These are phyloP conservation scores for Wickerhamomyces bovis DNA, from an alignment of 805 yeast species.

Conservation along the genomic window DNA sequence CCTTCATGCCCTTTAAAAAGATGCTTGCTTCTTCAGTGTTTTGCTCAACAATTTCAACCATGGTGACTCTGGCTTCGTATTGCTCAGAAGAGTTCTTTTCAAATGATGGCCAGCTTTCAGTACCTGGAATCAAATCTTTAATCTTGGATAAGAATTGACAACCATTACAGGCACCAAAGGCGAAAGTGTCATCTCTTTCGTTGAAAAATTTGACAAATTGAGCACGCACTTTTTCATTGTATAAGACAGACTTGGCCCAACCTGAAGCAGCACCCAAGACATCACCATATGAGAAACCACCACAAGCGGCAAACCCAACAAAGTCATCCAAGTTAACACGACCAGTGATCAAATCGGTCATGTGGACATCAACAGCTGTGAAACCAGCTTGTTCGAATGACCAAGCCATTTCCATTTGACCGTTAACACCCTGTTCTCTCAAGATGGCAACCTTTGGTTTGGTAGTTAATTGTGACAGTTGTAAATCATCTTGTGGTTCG, in stretches of 20 bases:
- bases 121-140: conserved; percentile 84
- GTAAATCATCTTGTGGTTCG: conserved; percentile 47
- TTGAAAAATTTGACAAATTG: conserved; percentile 81
- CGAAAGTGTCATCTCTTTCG: conserved; percentile 85
- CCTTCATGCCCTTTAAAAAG: conserved; percentile 84
- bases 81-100: conserved; percentile 90
- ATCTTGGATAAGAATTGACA: conserved; percentile 92
- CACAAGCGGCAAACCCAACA: conserved; percentile 95
- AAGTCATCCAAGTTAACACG: conserved; percentile 68
- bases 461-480: conserved; percentile 28
- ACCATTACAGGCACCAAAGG: conserved; percentile 98
- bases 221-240: conserved; percentile 66
- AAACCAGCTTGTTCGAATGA: conserved; percentile 93
- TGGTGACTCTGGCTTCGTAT: conserved; percentile 89
- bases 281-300: conserved; percentile 98
- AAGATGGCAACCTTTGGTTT: conserved; percentile 91
- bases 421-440: conserved; percentile 98
- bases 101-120: conserved; percentile 93
- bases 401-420: conserved; percentile 98
- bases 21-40: conserved; percentile 42
- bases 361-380: conserved; percentile 89
- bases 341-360: conserved; percentile 84
- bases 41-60: conserved; percentile 71
- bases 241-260: conserved; percentile 95
- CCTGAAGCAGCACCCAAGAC: conserved; percentile 98